Evolutionary conservation across 164 flowering plant genomes (phyloP).

Genomic region (Brasenia schreberi): DNA sequence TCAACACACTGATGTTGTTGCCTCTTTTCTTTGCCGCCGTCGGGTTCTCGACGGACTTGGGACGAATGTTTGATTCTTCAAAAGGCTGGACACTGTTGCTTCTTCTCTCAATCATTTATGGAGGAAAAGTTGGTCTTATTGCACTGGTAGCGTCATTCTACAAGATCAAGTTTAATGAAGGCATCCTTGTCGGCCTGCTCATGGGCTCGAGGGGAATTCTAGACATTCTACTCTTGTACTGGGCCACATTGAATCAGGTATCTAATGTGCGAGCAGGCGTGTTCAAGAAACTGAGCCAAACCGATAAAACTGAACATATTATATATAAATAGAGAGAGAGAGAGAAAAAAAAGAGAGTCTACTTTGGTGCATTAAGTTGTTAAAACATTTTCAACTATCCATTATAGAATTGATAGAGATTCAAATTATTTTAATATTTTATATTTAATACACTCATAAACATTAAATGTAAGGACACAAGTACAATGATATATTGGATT

Average conservation of each 20-base stretch:
- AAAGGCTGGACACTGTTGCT: conserved; percentile 15
- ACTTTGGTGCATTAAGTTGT: too few species aligned
- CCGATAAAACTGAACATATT: too few species aligned
- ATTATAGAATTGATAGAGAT: too few species aligned
- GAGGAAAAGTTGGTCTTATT: conserved; percentile 22
- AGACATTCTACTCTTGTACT: conserved; percentile 35
- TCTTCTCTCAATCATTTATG: conserved; percentile 13
- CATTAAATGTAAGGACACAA: too few species aligned
- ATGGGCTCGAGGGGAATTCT: conserved; percentile 50
- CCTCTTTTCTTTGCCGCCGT: conserved; percentile 32
- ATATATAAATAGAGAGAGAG: too few species aligned
- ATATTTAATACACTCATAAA: too few species aligned
- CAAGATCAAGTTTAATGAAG: conserved; percentile 31
- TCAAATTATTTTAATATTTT: too few species aligned
- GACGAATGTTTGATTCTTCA: conserved; percentile 12
- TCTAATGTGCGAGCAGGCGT: too few species aligned
- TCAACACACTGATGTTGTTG: conserved; percentile 32
- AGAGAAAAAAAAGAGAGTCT: too few species aligned
- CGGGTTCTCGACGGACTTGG: conserved; percentile 33
- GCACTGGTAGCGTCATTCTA: conserved; percentile 17
- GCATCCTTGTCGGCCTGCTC: conserved; percentile 34
- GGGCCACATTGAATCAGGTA: conserved; percentile 41
- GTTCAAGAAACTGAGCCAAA: too few species aligned
- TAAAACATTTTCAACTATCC: too few species aligned
- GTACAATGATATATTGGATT: too few species aligned